A percentile compares a stretch with the other conserved stretches of the same genome.
Conservation (phyloP, 2,329 filamentous ascomycete genomes). For the Furcasterigmium furcatum region DNA sequence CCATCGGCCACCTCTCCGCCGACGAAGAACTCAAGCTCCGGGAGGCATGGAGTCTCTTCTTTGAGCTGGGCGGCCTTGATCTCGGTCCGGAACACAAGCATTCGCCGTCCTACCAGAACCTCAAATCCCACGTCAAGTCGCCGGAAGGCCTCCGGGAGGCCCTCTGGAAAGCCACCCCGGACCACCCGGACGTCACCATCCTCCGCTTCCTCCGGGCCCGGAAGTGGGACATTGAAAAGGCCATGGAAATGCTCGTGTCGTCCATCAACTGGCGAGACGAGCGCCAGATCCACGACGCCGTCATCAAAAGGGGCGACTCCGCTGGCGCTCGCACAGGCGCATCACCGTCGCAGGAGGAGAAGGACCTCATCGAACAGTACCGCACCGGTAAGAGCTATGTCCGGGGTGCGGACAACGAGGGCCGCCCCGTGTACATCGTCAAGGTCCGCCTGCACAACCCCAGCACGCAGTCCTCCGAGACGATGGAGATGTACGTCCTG, state of each 20-base stretch:
- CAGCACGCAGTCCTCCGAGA: slow-evolving; percentile 23
- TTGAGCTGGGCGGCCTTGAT: slow-evolving; percentile 15
- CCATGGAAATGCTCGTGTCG: slow-evolving; percentile 33
- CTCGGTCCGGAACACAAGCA: not conserved
- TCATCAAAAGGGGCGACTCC: slow-evolving; percentile 28
- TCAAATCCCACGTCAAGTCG: not conserved
- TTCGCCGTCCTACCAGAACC: not conserved
- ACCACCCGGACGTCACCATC: slow-evolving; percentile 32
- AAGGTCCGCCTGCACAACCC: slow-evolving; percentile 28
- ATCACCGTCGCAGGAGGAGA: slow-evolving; percentile 18
- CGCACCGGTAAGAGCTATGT: slow-evolving; percentile 33
- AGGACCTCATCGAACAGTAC: slow-evolving; percentile 32
- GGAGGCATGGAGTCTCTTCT: slow-evolving; percentile 17
- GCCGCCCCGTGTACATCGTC: slow-evolving; percentile 32
- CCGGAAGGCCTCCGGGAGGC: slow-evolving; percentile 30
- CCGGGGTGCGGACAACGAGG: slow-evolving; percentile 28
- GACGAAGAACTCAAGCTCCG: slow-evolving; percentile 19
- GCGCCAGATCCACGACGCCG: slow-evolving; percentile 23
- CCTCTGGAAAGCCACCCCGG: slow-evolving; percentile 7
- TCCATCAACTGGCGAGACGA: slow-evolving; percentile 33
- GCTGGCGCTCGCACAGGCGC: slow-evolving; percentile 13
- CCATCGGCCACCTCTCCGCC: slow-evolving; percentile 17
- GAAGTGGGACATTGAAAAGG: slow-evolving; percentile 35
- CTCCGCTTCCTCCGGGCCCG: slow-evolving; percentile 37
- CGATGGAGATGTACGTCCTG: slow-evolving; percentile 32